phyloP scores from a whole-genome alignment of 2,329 filamentous ascomycete species.

The Colletotrichum destructivum region DNA sequence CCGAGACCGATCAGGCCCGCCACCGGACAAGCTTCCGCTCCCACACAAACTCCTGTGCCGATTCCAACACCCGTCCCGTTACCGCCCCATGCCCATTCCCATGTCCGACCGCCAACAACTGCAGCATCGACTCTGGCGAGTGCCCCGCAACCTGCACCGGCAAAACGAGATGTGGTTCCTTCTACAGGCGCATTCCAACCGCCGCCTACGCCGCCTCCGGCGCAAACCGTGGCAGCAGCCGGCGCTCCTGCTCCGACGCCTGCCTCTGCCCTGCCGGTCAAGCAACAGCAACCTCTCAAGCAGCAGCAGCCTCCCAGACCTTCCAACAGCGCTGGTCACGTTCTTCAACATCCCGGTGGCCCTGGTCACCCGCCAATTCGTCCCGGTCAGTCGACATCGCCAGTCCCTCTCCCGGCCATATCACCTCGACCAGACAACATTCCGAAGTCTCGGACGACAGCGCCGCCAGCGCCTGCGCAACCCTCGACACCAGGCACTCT shows the following conservation, averaged over 20 bases:
- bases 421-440: slow-evolving; percentile 53
- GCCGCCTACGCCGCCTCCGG: slow-evolving; percentile 27
- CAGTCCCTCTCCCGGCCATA: slow-evolving; percentile 47
- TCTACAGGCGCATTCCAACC: slow-evolving; percentile 29
- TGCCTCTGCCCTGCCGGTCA: slow-evolving; percentile 43
- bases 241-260: slow-evolving; percentile 33
- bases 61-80: slow-evolving; percentile 33
- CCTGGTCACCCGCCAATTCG: slow-evolving; percentile 50
- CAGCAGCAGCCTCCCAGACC: slow-evolving; percentile 55
- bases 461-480: slow-evolving; percentile 48
- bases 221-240: slow-evolving; percentile 15
- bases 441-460: slow-evolving; percentile 51
- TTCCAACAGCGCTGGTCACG: slow-evolving; percentile 48
- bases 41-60: slow-evolving; percentile 42
- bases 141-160: slow-evolving; percentile 2
- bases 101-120: slow-evolving; percentile 9
- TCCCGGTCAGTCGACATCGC: slow-evolving; percentile 40
- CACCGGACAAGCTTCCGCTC: slow-evolving; percentile 47
- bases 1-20: slow-evolving; percentile 39
- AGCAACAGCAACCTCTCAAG: slow-evolving; percentile 55
- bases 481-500: slow-evolving; percentile 47
- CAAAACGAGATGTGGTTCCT: slow-evolving; percentile 35
- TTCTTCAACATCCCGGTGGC: slow-evolving; percentile 56
- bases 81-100: slow-evolving; percentile 34
- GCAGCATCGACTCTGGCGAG: slow-evolving; percentile 11